Evolutionary conservation across 306 rosid species (phyloP), one percentile per base, ranked within the genome.

Genomic region (barrel medic (Medicago truncatula)): DNA sequence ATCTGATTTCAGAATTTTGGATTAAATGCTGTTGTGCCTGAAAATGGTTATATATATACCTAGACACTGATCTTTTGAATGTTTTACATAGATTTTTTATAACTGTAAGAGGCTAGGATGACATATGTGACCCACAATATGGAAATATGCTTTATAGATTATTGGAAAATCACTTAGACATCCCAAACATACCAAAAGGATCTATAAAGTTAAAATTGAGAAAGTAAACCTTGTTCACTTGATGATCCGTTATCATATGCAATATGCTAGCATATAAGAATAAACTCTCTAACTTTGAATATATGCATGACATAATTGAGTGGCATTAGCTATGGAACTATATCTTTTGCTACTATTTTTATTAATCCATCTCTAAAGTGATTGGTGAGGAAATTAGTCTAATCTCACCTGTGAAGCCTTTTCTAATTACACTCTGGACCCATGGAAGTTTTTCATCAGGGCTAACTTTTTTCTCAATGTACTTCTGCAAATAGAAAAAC

Each of bases 341-440:
- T 17, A 20, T 36, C 7, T 25, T 67, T 77, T 17, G 47, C 65
- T 20, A 18, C 2, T 8, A 21, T 4, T 34, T 15, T 11, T 21
- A 56, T 4, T 5, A 64, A 8, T 40, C 15, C 13, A 12, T 46
- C 34, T 61, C 18, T 41, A 14, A 10, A 58, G 43, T 31, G 49
- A 28, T 18, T 23, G 5, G 47, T 4, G 36, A 31, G 41, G 20
- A 59, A 20, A 67, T 15, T 52, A 65, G 63, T 56, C 3, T 81
- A 80, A 77, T 28, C 80, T 83, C 80, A 92, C 98, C 96, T 73
- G 75, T 59, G 74, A 95, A 86, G 71, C 97, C 98, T 74, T 80
- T 95, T 70, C 64, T 78, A 39, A 90, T 72, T 72, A 53, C 81
- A 76, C 76, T 36, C 74, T 81, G 81, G 67, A 13, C 84, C 96